Percentiles rank a stretch among this genome's conserved stretches.
Conservation (phyloP, 345 rosid species). For the Corchorus capsularis region DNA sequence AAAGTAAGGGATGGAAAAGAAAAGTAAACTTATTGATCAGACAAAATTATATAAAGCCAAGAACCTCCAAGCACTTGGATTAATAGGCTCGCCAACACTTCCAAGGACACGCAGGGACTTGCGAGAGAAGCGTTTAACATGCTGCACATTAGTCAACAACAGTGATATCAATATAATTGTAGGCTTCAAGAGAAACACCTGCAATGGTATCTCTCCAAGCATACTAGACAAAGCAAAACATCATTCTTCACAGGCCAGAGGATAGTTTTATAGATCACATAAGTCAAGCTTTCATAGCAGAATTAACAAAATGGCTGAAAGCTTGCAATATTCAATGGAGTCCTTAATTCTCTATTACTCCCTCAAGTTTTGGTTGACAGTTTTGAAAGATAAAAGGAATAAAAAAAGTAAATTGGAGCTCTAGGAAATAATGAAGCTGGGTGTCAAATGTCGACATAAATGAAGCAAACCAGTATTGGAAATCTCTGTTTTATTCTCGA, state of each 20-base stretch:
- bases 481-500: background rate
- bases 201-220: background rate
- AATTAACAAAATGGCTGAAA: slow-evolving; percentile 5
- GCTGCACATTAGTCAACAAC: slow-evolving; percentile 48
- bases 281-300: background rate
- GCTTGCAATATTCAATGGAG: slow-evolving; percentile 16
- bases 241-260: background rate
- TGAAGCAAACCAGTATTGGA: background rate
- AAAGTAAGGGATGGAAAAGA: background rate
- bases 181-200: background rate
- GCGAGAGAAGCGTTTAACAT: slow-evolving; percentile 81
- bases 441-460: background rate
- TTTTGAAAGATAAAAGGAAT: slow-evolving; percentile 8
- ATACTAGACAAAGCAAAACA: background rate
- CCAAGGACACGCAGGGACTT: slow-evolving; percentile 93
- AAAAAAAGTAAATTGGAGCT: background rate
- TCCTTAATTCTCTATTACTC: slow-evolving; percentile 9
- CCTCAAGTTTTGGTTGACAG: background rate
- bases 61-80: slow-evolving; percentile 99
- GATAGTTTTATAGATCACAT: slow-evolving; percentile 5
- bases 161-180: slow-evolving; percentile 26
- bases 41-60: slow-evolving; percentile 24
- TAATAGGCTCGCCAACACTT: slow-evolving; percentile 99
- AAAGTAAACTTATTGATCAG: slow-evolving; percentile 5
- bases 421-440: background rate